Conservation (phyloP, 192 early-diverging fungal species). For the Coemansia sp. region DNA sequence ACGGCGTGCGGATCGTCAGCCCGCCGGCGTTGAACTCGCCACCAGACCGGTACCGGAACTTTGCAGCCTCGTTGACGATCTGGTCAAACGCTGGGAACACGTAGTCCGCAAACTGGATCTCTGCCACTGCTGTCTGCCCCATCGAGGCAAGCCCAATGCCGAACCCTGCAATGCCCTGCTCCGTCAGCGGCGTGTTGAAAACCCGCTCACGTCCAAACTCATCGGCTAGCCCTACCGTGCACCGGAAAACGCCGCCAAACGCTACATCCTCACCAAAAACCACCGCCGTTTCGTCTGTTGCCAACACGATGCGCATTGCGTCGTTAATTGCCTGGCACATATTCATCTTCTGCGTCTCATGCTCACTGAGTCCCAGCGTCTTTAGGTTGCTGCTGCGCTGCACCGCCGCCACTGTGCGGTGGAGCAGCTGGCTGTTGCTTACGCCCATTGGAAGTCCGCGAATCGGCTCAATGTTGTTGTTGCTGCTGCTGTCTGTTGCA, state of each 20-base stretch:
- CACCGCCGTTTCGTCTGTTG: conserved; percentile 86
- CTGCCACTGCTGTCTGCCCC: conserved; percentile 95
- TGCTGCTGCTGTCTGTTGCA: conserved; percentile 23
- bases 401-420: conserved; percentile 69
- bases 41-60: conserved; percentile 96
- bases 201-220: conserved; percentile 90
- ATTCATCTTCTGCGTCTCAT: conserved; percentile 76
- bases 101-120: conserved; percentile 99
- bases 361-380: conserved; percentile 58
- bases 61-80: conserved; percentile 96
- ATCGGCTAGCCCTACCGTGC: conserved; percentile 86
- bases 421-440: conserved; percentile 75
- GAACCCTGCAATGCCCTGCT: conserved; percentile 96
- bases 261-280: conserved; percentile 98
- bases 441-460: conserved; percentile 86
- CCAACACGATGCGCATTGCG: conserved; percentile 84
- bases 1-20: conserved; percentile 87
- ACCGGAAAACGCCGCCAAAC: conserved; percentile 97
- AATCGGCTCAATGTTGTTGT: conserved; percentile 60
- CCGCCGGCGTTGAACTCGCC: conserved; percentile 87
- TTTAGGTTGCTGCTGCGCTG: conserved; percentile 70
- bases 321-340: conserved; percentile 94
- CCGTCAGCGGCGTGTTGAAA: conserved; percentile 95
- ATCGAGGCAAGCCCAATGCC: conserved; percentile 92
- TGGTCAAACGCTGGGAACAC: conserved; percentile 99